Base-by-base conservation (phyloP, 2,329 filamentous ascomycete species). In the Pestalotiopsis sp. region DNA sequence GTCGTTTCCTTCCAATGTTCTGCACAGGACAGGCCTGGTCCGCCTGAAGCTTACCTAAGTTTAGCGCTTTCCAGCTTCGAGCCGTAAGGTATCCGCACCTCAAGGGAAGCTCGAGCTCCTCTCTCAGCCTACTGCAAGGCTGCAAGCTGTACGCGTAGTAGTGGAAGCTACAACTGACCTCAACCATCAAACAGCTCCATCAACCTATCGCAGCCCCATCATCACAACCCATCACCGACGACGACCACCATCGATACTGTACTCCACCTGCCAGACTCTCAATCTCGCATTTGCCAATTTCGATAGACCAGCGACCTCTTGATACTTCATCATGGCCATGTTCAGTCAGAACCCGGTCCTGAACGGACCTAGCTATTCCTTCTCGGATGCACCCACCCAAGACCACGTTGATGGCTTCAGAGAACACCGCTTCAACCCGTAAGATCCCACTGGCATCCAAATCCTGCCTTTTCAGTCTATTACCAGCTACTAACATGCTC, bases 341-440 rank as follows among this genome's bases (percentile, higher is more conserved):
- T 91, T 91, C 83, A 91, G 89, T 82, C 89, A 91, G 81, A 91
- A 91, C 80, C 89, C 89, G 74, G 78, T 90, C 78, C 86, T 91
- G 84, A 90, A 91, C 80, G 89, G 89, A 73, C 89, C 90, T 78
- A 91, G 88, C 84, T 92, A 92, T 82, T 90, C 89, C 71, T 89
- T 91, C 83, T 87, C 86, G 75, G 89, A 91, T 76, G 81, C 85
- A 66, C 88, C 89, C 77, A 84, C 83, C 77, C 85, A 84, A 78
- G 81, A 81, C 71, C 81, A 83, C 71, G 79, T 82, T 58, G 88
- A 86, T 73, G 87, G 88, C 77, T 84, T 85, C 70, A 86, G 88
- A 75, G 84, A 96, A 85, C 95, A 97, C 83, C 90, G 91, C 76
- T 98, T 98, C 85, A 95, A 97, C 84, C 95, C 95, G 95, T 97